A percentile compares a stretch with the other conserved stretches of the same genome.
phyloP scores from a whole-genome alignment of 495 filamentous ascomycete species.

The Trichoderma erinaceum region DNA sequence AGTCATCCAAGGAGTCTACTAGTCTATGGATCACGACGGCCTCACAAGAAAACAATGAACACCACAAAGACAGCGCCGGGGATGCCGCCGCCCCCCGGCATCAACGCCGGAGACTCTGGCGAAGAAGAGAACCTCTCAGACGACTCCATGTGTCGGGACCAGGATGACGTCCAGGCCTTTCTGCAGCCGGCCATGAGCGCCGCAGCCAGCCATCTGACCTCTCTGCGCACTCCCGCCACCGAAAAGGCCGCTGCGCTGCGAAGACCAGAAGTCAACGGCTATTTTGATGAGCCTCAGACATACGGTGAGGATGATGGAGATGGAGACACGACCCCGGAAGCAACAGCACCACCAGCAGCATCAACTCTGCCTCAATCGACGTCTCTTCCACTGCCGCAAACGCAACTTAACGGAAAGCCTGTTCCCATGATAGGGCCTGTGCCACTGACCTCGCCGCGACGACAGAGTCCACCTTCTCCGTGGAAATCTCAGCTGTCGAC shows the following conservation, averaged over 20 bases:
- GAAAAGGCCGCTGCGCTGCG: slow-evolving; percentile 71
- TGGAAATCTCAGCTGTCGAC: not conserved
- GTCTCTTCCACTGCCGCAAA: not conserved
- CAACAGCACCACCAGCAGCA: not conserved
- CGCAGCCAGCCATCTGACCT: slow-evolving; percentile 63
- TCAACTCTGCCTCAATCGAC: not conserved
- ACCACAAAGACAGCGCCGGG: not conserved
- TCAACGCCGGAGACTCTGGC: slow-evolving; percentile 18
- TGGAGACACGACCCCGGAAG: not conserved
- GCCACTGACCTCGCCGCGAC: not conserved
- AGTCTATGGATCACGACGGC: not conserved
- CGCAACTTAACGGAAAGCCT: not conserved
- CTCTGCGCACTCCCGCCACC: slow-evolving; percentile 62
- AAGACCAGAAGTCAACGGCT: slow-evolving; percentile 43
- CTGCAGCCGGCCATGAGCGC: slow-evolving; percentile 73
- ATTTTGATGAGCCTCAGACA: slow-evolving; percentile 37
- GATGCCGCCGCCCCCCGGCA: slow-evolving; percentile 24
- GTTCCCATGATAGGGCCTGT: not conserved
- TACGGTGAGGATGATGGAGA: slow-evolving; percentile 18
- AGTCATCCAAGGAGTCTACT: too few relatives aligned
- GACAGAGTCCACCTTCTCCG: not conserved
- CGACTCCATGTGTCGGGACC: slow-evolving; percentile 34
- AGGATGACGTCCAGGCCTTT: slow-evolving; percentile 56
- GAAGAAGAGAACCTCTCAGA: slow-evolving; percentile 17
- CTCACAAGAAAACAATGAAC: not conserved